These are phyloP conservation scores for Talaromyces sp. DNA, from an alignment of 2,329 filamentous ascomycete genomes.

Conservation along the genomic window DNA sequence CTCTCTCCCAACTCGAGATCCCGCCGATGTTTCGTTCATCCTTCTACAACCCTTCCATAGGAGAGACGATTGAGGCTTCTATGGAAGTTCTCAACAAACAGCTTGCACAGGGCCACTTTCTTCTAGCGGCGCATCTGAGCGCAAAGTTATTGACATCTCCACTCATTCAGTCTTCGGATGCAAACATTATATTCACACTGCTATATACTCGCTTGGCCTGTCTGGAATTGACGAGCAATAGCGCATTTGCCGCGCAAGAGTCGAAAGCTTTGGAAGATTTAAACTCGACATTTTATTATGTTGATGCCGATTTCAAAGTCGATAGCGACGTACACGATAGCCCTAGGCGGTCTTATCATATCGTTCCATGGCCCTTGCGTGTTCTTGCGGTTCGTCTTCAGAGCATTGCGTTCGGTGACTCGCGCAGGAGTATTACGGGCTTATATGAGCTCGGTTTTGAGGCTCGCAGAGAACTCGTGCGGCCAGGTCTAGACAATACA, in stretches of 20 bases:
- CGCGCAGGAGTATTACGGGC: slow-evolving; percentile 78
- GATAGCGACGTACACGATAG: slow-evolving; percentile 56
- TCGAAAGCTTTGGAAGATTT: slow-evolving; percentile 62
- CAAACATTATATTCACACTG: slow-evolving; percentile 67
- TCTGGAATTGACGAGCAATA: slow-evolving; percentile 73
- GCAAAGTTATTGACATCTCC: slow-evolving; percentile 43
- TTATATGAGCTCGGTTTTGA: slow-evolving; percentile 86
- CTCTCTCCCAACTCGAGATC: slow-evolving; percentile 62
- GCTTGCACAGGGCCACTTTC: slow-evolving; percentile 71
- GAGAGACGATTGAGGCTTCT: slow-evolving; percentile 50
- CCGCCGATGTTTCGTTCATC: slow-evolving; percentile 67
- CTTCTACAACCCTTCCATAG: slow-evolving; percentile 59
- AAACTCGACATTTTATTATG: slow-evolving; percentile 54
- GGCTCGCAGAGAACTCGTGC: slow-evolving; percentile 60
- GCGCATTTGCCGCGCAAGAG: slow-evolving; percentile 64
- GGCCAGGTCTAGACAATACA: slow-evolving; percentile 51
- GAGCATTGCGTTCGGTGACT: slow-evolving; percentile 80
- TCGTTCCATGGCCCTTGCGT: slow-evolving; percentile 84
- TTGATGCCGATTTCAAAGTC: slow-evolving; percentile 29
- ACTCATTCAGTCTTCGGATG: slow-evolving; percentile 48
- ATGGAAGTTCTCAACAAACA: slow-evolving; percentile 58
- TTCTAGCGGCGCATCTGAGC: slow-evolving; percentile 63
- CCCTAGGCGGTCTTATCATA: slow-evolving; percentile 62
- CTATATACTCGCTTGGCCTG: slow-evolving; percentile 79
- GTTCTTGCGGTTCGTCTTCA: slow-evolving; percentile 80